Conservation (phyloP, 257 asterid species). For the Scutellaria minor region DNA sequence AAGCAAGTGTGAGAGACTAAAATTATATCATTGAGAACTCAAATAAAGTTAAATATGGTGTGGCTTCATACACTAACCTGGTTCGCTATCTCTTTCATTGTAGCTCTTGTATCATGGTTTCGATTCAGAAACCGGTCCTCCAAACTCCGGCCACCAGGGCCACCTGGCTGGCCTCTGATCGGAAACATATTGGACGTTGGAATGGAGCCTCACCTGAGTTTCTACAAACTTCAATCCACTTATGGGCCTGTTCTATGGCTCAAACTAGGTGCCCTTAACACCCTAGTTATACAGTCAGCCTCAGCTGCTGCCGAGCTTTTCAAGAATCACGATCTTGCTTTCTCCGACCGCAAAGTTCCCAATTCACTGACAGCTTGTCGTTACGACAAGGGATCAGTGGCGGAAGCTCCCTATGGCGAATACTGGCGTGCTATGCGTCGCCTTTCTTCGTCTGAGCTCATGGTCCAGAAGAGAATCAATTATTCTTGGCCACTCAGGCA, state of each 20-base stretch:
- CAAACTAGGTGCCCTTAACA: constrained; percentile 41
- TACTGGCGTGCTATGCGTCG: constrained; percentile 48
- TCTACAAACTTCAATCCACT: constrained; percentile 28
- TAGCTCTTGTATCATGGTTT: neutral
- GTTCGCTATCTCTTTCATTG: constrained; percentile 3
- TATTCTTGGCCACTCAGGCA: constrained; percentile 32
- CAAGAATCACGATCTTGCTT: constrained; percentile 48
- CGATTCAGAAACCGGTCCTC: constrained; percentile 15
- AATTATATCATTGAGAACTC: neutral
- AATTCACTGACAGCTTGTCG: constrained; percentile 41
- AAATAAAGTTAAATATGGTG: constrained; percentile 27
- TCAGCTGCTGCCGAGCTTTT: constrained; percentile 48
- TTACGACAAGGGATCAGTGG: constrained; percentile 39
- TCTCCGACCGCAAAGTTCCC: constrained; percentile 36
- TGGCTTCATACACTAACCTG: constrained; percentile 27
- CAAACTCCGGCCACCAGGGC: constrained; percentile 48
- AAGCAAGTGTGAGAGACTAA: neutral
- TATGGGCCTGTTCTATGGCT: constrained; percentile 51
- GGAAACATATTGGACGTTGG: constrained; percentile 51
- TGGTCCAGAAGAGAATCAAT: constrained; percentile 40
- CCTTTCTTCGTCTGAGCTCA: constrained; percentile 45
- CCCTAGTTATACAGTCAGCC: constrained; percentile 41
- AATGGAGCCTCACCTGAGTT: constrained; percentile 39
- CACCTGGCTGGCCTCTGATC: constrained; percentile 50
- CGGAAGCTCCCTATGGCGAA: constrained; percentile 38